Percentiles rank a stretch among this genome's conserved stretches.
phyloP scores from a whole-genome alignment of 1,284 basidiomycete genomes.

The Golubevia sp. region DNA sequence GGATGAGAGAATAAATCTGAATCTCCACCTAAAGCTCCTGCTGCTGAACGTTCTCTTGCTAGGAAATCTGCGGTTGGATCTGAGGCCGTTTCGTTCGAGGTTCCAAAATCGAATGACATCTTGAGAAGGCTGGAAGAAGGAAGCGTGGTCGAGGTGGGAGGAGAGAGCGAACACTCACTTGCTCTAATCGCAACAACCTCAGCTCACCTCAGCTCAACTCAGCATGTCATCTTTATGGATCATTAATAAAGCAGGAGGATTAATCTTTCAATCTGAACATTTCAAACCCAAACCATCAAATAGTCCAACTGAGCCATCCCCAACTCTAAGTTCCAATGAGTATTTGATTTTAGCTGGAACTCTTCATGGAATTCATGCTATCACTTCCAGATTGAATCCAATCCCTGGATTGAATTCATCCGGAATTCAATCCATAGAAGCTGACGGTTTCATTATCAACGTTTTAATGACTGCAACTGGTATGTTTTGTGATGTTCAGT shows the following conservation, averaged over 20 bases:
- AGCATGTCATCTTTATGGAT: slow-evolving; percentile 73
- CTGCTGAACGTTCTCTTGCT: slow-evolving; percentile 49
- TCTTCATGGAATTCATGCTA: slow-evolving; percentile 95
- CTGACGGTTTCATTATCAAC: slow-evolving; percentile 87
- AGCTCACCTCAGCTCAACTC: neutral
- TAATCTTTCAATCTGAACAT: slow-evolving; percentile 68
- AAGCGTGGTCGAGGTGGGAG: neutral
- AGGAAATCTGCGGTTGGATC: slow-evolving; percentile 60
- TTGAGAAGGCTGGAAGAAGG: too few species aligned
- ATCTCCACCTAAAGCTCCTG: slow-evolving; percentile 43
- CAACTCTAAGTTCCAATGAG: slow-evolving; percentile 83
- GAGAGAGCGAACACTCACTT: neutral
- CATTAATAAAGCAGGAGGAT: slow-evolving; percentile 97
- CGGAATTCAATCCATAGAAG: slow-evolving; percentile 90
- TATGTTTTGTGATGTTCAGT: slow-evolving; percentile 62
- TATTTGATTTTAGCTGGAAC: slow-evolving; percentile 96
- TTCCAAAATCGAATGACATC: slow-evolving; percentile 27
- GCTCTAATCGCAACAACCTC: neutral
- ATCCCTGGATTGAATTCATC: slow-evolving; percentile 69
- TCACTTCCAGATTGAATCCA: slow-evolving; percentile 88
- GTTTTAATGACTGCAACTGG: slow-evolving; percentile 91
- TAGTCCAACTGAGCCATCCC: slow-evolving; percentile 12
- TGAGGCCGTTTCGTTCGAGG: slow-evolving; percentile 5
- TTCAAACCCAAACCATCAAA: neutral
- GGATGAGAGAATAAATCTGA: slow-evolving; percentile 18